Percentiles rank a stretch among this genome's conserved stretches.
phyloP scores from a whole-genome alignment of 345 rosid species.

The Moricandia arvensis region DNA sequence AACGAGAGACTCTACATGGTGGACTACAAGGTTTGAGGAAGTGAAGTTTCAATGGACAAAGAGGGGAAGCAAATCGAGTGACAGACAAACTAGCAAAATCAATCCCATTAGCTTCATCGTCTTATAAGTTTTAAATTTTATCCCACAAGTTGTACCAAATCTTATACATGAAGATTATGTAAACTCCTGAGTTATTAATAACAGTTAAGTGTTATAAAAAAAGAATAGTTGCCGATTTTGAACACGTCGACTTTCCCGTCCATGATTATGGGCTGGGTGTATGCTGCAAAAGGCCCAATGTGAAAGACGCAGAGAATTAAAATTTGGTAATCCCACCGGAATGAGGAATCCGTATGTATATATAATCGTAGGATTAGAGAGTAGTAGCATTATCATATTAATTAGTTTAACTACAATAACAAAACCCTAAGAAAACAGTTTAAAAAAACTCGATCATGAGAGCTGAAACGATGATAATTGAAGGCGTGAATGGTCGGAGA shows the following conservation, averaged over 20 bases:
- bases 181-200: too few species aligned
- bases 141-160: too few species aligned
- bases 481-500: conserved; percentile 5
- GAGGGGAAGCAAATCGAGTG: too few species aligned
- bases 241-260: neutral
- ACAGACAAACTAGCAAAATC: too few species aligned
- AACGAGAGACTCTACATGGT: too few species aligned
- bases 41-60: too few species aligned
- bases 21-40: too few species aligned
- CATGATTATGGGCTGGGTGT: neutral
- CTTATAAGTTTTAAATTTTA: too few species aligned
- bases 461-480: conserved; percentile 6
- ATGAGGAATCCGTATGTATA: neutral
- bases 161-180: too few species aligned
- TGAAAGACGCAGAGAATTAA: neutral
- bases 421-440: neutral
- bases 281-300: neutral
- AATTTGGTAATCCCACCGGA: neutral
- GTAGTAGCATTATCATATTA: neutral
- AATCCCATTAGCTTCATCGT: too few species aligned
- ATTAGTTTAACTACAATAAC: neutral
- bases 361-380: neutral
- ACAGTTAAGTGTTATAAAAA: too few species aligned
- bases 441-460: neutral
- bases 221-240: neutral